Percentiles rank a stretch among this genome's conserved stretches.
Evolutionary conservation across 805 yeast genomes (phyloP).

Genomic region (Diddensiella transvaalensis): DNA sequence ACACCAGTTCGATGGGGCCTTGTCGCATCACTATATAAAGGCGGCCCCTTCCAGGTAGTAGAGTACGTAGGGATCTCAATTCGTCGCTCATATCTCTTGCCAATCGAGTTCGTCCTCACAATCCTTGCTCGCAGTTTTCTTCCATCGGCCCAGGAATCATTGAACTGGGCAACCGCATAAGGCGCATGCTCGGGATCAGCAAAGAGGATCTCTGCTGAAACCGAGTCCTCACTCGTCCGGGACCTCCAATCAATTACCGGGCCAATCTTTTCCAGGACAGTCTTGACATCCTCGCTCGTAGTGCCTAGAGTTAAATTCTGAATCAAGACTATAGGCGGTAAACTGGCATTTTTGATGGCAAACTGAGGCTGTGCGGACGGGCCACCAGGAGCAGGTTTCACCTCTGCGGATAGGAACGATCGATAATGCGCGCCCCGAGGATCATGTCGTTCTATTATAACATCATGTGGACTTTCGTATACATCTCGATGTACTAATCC

Average conservation of each 20-base stretch:
- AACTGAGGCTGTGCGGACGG: slow-evolving; percentile 1
- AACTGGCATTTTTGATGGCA: slow-evolving; percentile 20
- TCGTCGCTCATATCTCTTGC: slow-evolving; percentile 1
- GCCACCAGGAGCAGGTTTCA: not conserved
- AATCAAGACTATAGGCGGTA: slow-evolving; percentile 29
- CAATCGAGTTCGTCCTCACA: slow-evolving; percentile 21
- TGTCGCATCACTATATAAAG: slow-evolving; percentile 19
- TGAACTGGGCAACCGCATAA: slow-evolving; percentile 33
- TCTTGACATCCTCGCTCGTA: slow-evolving; percentile 29
- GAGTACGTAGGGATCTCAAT: slow-evolving; percentile 5
- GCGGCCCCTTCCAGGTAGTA: slow-evolving; percentile 20
- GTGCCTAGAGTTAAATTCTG: slow-evolving; percentile 33
- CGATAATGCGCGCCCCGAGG: not conserved
- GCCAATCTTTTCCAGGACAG: slow-evolving; percentile 27
- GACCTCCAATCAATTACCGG: slow-evolving; percentile 24
- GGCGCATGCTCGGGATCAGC: slow-evolving; percentile 31
- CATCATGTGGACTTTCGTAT: not conserved
- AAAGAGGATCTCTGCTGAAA: slow-evolving; percentile 29
- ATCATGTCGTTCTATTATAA: not conserved
- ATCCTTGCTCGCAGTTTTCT: slow-evolving; percentile 37
- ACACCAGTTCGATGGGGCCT: slow-evolving; percentile 3
- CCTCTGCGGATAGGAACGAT: not conserved
- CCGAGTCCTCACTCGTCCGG: slow-evolving; percentile 11
- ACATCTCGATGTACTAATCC: not conserved
- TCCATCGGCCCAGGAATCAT: slow-evolving; percentile 50